A percentile compares a stretch with the other conserved stretches of the same genome.
Conservation (phyloP, 805 yeast species). For the Starmerella potacharoeniae region DNA sequence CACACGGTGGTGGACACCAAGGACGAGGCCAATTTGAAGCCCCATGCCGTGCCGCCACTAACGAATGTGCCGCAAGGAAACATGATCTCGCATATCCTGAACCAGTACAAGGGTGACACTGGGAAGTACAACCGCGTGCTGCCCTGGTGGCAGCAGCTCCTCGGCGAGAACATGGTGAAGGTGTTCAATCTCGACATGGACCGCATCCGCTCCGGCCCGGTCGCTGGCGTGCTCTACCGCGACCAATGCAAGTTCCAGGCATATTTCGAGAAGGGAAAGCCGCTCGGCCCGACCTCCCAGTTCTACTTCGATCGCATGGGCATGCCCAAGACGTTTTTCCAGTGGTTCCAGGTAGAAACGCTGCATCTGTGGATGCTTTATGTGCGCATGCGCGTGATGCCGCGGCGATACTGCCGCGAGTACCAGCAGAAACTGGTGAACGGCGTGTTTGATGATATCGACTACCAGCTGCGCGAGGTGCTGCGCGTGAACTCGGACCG, state of each 20-base stretch:
- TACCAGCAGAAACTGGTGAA: conserved; percentile 90
- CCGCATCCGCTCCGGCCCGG: conserved; percentile 80
- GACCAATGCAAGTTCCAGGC: conserved; percentile 82
- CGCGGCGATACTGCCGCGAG: conserved; percentile 73
- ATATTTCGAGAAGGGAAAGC: conserved; percentile 23
- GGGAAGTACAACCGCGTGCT: conserved; percentile 21
- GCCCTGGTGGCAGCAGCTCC: conserved; percentile 26
- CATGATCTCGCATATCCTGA: conserved; percentile 24
- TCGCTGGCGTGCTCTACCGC: conserved; percentile 81
- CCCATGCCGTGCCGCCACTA: conserved; percentile 21
- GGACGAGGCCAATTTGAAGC: conserved; percentile 17
- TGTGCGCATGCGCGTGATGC: conserved; percentile 94
- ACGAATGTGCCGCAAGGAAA: conserved; percentile 20
- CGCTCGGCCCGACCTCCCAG: conserved; percentile 54
- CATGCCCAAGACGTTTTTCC: conserved; percentile 79
- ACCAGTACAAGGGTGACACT: conserved; percentile 25
- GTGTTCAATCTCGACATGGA: conserved; percentile 79
- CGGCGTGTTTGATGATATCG: conserved; percentile 81
- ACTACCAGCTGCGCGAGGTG: conserved; percentile 71
- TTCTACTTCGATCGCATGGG: conserved; percentile 79
- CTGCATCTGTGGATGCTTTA: conserved; percentile 89
- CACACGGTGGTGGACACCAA: conserved; percentile 23
- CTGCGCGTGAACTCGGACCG: conserved; percentile 73
- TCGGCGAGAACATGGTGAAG: conserved; percentile 28
- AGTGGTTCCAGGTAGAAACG: conserved; percentile 88